phyloP scores from a whole-genome alignment of 2,329 filamentous ascomycete species.

The Hypoxylon sp. region DNA sequence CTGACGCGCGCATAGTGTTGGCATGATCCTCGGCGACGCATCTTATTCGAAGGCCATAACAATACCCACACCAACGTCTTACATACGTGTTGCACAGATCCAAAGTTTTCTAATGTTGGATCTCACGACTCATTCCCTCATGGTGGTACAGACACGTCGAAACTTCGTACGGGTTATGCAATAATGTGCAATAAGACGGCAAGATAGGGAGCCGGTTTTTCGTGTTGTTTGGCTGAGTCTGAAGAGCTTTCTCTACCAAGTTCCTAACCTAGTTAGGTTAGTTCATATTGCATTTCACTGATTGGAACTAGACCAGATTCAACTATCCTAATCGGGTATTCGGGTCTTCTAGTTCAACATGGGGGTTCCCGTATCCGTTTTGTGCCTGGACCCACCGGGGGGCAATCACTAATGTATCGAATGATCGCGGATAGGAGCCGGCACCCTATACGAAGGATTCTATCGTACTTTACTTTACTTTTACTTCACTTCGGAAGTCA shows the following conservation, averaged over 20 bases:
- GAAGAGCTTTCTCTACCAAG: not conserved
- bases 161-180: conserved; percentile 2
- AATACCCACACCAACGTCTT: conserved; percentile 6
- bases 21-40: not conserved
- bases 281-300: not conserved
- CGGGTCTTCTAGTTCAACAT: conserved; percentile 5
- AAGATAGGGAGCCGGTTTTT: conserved; percentile 2
- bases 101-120: not conserved
- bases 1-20: not conserved
- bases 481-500: not conserved
- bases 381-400: not conserved
- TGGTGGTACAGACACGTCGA: not conserved
- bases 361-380: conserved; percentile 4
- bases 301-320: conserved; percentile 5
- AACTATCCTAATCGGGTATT: conserved; percentile 3
- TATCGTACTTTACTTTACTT: not conserved
- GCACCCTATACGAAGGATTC: not conserved
- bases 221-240: conserved; percentile 3
- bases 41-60: conserved; percentile 3
- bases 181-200: conserved; percentile 26
- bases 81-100: not conserved
- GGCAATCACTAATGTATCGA: not conserved
- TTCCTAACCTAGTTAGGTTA: conserved; percentile 2
- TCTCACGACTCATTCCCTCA: not conserved
- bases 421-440: not conserved